These are phyloP conservation scores for Cryptosporidium sp. DNA, from an alignment of 169 alveolate species.

Conservation along the genomic window DNA sequence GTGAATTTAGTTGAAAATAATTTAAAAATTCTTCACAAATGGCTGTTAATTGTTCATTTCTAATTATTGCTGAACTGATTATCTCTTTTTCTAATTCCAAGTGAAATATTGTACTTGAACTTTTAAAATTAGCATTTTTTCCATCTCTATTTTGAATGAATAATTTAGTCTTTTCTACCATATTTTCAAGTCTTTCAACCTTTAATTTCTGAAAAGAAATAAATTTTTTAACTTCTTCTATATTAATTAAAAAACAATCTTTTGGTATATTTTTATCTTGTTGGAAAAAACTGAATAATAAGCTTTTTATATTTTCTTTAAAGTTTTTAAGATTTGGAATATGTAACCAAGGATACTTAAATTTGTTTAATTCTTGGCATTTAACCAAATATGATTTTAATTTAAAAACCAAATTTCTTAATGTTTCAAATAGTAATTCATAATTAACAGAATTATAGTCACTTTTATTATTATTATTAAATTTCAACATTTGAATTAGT, in stretches of 20 bases:
- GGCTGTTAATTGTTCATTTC: neutral
- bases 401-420: neutral
- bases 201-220: neutral
- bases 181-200: neutral
- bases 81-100: neutral
- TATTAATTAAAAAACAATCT: neutral
- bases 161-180: neutral
- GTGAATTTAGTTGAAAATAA: neutral
- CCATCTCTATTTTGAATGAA: neutral
- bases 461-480: too few species aligned
- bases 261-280: neutral
- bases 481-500: neutral
- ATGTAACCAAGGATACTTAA: slow-evolving; percentile 34
- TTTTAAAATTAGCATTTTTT: too few species aligned
- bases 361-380: slow-evolving; percentile 26
- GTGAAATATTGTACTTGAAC: neutral
- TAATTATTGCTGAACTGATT: neutral
- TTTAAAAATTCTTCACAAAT: slow-evolving; percentile 10
- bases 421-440: neutral
- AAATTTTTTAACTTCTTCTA: neutral
- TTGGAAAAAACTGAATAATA: neutral
- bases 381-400: neutral
- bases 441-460: neutral
- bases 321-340: neutral
- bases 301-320: neutral